Base-by-base conservation (phyloP, 2,329 filamentous ascomycete species). In the Fusarium zealandicum region DNA sequence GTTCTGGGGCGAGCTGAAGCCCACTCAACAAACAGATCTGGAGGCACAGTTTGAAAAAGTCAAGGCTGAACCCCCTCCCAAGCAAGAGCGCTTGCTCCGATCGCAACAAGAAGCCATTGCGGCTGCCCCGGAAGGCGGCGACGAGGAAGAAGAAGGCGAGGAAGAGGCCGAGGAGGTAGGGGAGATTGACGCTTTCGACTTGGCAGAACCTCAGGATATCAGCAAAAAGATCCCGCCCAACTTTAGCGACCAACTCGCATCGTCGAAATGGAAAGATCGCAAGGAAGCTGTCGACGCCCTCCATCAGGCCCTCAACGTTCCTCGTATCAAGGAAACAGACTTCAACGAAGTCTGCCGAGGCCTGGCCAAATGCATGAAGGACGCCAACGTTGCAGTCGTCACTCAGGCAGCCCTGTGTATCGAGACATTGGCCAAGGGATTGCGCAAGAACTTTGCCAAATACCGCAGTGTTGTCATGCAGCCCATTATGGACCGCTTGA, bases 351-450 rank as follows among this genome's bases (percentile, higher is more conserved):
- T 98, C 63, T 86, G 90, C 50, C 84, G 90, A 56, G 88, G 86
- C 4, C 81, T 98, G 48, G 93, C 95, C 37, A 99, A 98, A 75
- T 92, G 86, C 66, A 99, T 99, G 95, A 99, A 99, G 75, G 96
- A 99, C 66, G 95, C 96, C 66, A 99, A 99, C 70, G 89, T 99
- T 64, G 89, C 91, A 5, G 95, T 98, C 41, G 95, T 97, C 16
- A 95, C 90, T 2, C 88, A 95, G 61, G 93, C 96, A 6, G 95
- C 93, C 3, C 93, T 96, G 67, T 96, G 93, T 74, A 89, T 97
- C 28, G 93, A 98, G 68, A 83, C 90, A 22, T 78, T 99, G 20
- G 93, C 93, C 38, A 95, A 91, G 68, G 95, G 95, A 41, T 72
- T 99, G 56, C 87, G 91, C 37, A 87, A 84, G 66, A 77, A 81